phyloP scores from a whole-genome alignment of 495 filamentous ascomycete genomes.

The Hamigera avellanea region DNA sequence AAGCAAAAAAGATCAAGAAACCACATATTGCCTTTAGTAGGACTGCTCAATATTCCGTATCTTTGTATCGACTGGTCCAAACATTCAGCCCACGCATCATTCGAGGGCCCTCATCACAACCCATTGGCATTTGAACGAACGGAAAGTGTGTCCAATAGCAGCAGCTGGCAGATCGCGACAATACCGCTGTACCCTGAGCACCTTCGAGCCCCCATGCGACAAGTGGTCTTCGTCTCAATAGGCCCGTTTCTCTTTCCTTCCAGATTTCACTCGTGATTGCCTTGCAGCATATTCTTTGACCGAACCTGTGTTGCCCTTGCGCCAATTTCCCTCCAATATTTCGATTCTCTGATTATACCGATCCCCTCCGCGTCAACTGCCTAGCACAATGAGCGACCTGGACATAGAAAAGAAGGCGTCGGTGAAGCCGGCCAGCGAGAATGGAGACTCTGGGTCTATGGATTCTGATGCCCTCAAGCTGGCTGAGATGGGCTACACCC shows the following conservation, averaged over 20 bases:
- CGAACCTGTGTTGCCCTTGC: constrained; percentile 7
- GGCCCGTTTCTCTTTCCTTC: not conserved
- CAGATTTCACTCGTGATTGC: constrained; percentile 5
- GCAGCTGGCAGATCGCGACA: not conserved
- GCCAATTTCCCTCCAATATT: not conserved
- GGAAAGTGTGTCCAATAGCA: not conserved
- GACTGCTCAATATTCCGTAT: no score
- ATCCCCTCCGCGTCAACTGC: not conserved
- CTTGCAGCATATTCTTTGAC: constrained; percentile 3
- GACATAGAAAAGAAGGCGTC: constrained; percentile 17
- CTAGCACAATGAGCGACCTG: constrained; percentile 9
- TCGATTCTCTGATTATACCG: not conserved
- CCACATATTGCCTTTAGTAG: no score
- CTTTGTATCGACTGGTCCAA: no score
- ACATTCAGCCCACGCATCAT: no score
- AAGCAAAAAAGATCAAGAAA: no score
- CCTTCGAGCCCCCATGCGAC: not conserved
- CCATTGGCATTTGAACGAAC: no score
- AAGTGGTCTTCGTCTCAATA: not conserved
- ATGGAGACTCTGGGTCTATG: constrained; percentile 9
- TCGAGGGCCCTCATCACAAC: no score
- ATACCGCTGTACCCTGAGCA: not conserved
- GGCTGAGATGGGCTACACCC: constrained; percentile 46
- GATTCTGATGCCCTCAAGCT: constrained; percentile 21
- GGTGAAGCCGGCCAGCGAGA: constrained; percentile 8